Base-by-base conservation (phyloP, 2,329 filamentous ascomycete genomes). In the Colletotrichum sp. region DNA sequence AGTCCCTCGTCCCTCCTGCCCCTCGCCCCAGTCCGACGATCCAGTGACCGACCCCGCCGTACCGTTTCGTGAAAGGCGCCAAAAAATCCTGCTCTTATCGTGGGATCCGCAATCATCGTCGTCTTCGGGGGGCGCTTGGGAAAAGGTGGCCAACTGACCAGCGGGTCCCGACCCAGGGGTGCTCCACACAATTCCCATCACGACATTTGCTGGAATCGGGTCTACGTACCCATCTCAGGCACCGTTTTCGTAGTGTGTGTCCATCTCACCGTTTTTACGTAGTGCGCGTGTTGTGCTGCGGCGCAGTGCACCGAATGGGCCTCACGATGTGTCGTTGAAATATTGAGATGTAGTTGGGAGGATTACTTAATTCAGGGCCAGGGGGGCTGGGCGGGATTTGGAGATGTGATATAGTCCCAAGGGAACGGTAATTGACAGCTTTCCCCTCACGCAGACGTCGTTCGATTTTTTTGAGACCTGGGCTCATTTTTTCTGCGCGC, bases 391-490 rank as follows among this genome's bases (percentile, higher is more conserved):
- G n/a, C n/a, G 34, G 34, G 4, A 22, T 34, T 28, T 22, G 30
- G 60, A 39, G 32, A 64, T 64, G 32, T 44, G 62, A 64, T 44
- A 62, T 34, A 60, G n/a, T n/a, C 72, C 39, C 32, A n/a, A 63
- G 30, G 48, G 44, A 44, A 60, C 44, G 62, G 72, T 67, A 67
- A 28, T 52, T 55, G 68, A 55, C 63, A 32, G 62, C n/a, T 64
- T 75, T 75, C 73, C 73, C 73, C 73, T 75, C 73, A 75, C 73
- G 73, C 73, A 68, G 24, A 48, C 60, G 62, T 75, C 60, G 69
- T 75, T 73, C 73, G 73, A 68, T 68, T 75, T 68, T 57, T 44
- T 44, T 13, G 57, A 73, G 69, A 75, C 68, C 68, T 75, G 72
- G 63, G 62, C 55, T 67, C 15, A 22, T 63, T 52, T 34, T 24